phyloP scores from a whole-genome alignment of 495 filamentous ascomycete species.

The Xylaria scruposa region DNA sequence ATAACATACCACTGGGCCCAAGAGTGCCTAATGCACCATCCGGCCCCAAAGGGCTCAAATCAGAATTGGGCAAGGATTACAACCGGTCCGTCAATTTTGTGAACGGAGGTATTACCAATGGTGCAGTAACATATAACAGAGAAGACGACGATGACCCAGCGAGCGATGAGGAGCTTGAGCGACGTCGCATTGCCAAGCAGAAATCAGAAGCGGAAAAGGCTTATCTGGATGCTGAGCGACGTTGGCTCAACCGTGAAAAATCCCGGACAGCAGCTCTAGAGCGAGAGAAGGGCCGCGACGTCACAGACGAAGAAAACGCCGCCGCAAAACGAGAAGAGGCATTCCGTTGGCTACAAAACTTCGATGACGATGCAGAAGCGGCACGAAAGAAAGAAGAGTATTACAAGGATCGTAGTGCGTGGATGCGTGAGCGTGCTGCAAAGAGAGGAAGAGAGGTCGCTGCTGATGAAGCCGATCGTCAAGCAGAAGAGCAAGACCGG shows the following conservation, averaged over 20 bases:
- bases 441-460: conserved; percentile 75
- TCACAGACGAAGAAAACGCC: conserved; percentile 75
- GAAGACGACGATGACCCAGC: conserved; percentile 92
- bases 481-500: conserved; percentile 75
- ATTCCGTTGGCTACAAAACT: conserved; percentile 76
- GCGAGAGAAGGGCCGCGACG: conserved; percentile 79
- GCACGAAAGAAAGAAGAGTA: conserved; percentile 77
- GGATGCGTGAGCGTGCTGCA: conserved; percentile 79
- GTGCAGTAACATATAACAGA: conserved; percentile 58
- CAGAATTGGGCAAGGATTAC: conserved; percentile 53
- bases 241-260: conserved; percentile 89
- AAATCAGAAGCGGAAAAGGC: conserved; percentile 77
- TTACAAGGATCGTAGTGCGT: conserved; percentile 81
- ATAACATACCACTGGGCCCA: conserved; percentile 86
- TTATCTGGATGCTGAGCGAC: conserved; percentile 84
- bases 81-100: conserved; percentile 73
- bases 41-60: conserved; percentile 78
- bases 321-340: conserved; percentile 59
- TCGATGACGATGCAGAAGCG: conserved; percentile 86
- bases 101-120: conserved; percentile 76
- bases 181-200: conserved; percentile 71
- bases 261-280: conserved; percentile 82
- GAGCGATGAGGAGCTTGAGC: conserved; percentile 85
- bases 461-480: conserved; percentile 81
- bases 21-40: conserved; percentile 80